Conservation (phyloP, 2,329 filamentous ascomycete genomes). For the Curvularia spicifera region DNA sequence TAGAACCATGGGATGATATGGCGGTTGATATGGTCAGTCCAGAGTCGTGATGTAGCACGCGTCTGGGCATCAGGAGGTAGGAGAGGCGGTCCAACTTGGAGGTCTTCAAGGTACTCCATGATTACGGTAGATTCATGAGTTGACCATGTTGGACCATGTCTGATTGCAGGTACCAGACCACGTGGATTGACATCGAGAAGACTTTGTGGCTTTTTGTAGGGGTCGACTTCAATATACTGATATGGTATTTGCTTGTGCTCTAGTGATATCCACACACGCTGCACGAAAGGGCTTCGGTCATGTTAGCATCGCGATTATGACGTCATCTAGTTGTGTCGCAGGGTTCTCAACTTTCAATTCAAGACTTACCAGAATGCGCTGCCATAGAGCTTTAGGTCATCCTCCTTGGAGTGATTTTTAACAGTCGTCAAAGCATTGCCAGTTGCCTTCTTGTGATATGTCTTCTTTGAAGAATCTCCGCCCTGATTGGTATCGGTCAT, state of each 20-base stretch:
- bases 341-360: not conserved
- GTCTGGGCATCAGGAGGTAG: slow-evolving; percentile 70
- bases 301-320: slow-evolving; percentile 24
- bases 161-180: slow-evolving; percentile 76
- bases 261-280: slow-evolving; percentile 87
- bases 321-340: slow-evolving; percentile 12
- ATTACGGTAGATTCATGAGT: slow-evolving; percentile 83
- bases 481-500: slow-evolving; percentile 59
- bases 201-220: slow-evolving; percentile 73
- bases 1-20: slow-evolving; percentile 80
- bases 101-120: slow-evolving; percentile 88
- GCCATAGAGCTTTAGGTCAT: slow-evolving; percentile 77
- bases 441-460: slow-evolving; percentile 73
- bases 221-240: slow-evolving; percentile 86
- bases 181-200: slow-evolving; percentile 78
- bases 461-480: slow-evolving; percentile 64
- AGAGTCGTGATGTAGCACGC: slow-evolving; percentile 76
- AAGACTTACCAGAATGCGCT: slow-evolving; percentile 77
- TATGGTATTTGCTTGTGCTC: slow-evolving; percentile 80
- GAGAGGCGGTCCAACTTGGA: slow-evolving; percentile 65
- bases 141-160: slow-evolving; percentile 76
- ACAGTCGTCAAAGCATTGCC: slow-evolving; percentile 73
- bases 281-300: slow-evolving; percentile 73
- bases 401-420: slow-evolving; percentile 71
- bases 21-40: slow-evolving; percentile 82